Percentiles rank a stretch among this genome's conserved stretches.
These are phyloP conservation scores for Paraurostyla sp. DNA, from an alignment of 73 alveolate genomes.

Conservation along the genomic window DNA sequence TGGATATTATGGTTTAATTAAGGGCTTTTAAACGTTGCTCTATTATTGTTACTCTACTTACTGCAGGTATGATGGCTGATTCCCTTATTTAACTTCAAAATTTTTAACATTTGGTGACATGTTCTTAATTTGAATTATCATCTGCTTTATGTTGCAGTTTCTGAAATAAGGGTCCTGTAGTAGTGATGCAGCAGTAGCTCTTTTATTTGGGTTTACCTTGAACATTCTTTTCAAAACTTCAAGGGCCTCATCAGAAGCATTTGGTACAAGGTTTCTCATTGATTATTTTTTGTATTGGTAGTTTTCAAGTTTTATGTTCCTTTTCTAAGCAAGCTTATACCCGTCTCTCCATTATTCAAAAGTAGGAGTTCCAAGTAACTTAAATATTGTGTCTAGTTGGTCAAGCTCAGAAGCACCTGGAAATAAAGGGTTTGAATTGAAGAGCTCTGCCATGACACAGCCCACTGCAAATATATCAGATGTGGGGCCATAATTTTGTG, in stretches of 20 bases:
- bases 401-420: constrained; percentile 89
- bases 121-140: background rate
- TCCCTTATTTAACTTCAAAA: background rate
- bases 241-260: constrained; percentile 81
- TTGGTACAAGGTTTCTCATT: constrained; percentile 66
- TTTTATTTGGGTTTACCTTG: constrained; percentile 74
- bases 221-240: constrained; percentile 80
- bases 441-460: constrained; percentile 88
- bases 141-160: constrained; percentile 29
- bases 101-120: background rate
- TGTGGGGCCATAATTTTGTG: constrained; percentile 70
- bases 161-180: constrained; percentile 73
- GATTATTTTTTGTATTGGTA: constrained; percentile 1
- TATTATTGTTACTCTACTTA: background rate
- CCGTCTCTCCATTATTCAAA: constrained; percentile 70
- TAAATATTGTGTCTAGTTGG: constrained; percentile 76
- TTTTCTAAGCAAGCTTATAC: constrained; percentile 26
- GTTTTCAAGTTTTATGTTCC: constrained; percentile 9
- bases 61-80: background rate
- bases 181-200: constrained; percentile 73
- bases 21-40: background rate
- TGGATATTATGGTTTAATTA: background rate
- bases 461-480: constrained; percentile 92
- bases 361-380: constrained; percentile 83
- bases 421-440: constrained; percentile 82